Percentiles rank a stretch among this genome's conserved stretches.
Evolutionary conservation across 2,329 filamentous ascomycete species (phyloP).

Genomic region (Phoma herbarum): DNA sequence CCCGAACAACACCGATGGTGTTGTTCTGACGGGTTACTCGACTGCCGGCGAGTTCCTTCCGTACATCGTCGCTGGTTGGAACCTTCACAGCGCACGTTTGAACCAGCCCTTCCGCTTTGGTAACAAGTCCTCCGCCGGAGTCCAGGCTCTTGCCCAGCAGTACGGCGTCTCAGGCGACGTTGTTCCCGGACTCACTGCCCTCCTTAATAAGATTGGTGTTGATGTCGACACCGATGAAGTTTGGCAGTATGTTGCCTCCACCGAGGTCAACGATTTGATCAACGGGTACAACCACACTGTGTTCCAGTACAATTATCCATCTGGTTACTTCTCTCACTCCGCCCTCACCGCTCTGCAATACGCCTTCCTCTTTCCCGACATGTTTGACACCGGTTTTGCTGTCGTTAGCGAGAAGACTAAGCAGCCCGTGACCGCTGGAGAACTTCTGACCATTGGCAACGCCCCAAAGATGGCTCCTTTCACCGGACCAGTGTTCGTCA

Average conservation of each 20-base stretch:
- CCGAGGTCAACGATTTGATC: slow-evolving; percentile 44
- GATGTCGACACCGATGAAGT: slow-evolving; percentile 30
- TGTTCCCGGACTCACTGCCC: slow-evolving; percentile 27
- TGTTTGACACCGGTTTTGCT: slow-evolving; percentile 65
- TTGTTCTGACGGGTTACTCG: slow-evolving; percentile 69
- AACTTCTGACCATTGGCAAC: slow-evolving; percentile 65
- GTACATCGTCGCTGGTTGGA: slow-evolving; percentile 57
- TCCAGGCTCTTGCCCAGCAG: slow-evolving; percentile 19
- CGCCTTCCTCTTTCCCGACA: slow-evolving; percentile 58
- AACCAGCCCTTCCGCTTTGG: slow-evolving; percentile 55
- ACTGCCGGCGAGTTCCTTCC: slow-evolving; percentile 56
- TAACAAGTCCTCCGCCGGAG: slow-evolving; percentile 31
- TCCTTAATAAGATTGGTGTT: slow-evolving; percentile 29
- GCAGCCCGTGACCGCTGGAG: slow-evolving; percentile 67
- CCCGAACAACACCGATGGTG: slow-evolving; percentile 64
- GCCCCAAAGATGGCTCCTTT: slow-evolving; percentile 53
- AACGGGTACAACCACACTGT: slow-evolving; percentile 42
- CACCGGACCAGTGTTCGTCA: slow-evolving; percentile 64
- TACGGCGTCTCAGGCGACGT: slow-evolving; percentile 27
- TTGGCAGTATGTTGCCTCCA: slow-evolving; percentile 41
- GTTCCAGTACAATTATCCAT: slow-evolving; percentile 42
- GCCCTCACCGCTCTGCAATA: slow-evolving; percentile 61
- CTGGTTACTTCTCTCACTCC: slow-evolving; percentile 64
- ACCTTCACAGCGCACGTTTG: slow-evolving; percentile 58
- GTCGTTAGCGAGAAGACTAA: slow-evolving; percentile 57